phyloP scores from a whole-genome alignment of 805 yeast genomes.

The Metschnikowia cerradonensis region DNA sequence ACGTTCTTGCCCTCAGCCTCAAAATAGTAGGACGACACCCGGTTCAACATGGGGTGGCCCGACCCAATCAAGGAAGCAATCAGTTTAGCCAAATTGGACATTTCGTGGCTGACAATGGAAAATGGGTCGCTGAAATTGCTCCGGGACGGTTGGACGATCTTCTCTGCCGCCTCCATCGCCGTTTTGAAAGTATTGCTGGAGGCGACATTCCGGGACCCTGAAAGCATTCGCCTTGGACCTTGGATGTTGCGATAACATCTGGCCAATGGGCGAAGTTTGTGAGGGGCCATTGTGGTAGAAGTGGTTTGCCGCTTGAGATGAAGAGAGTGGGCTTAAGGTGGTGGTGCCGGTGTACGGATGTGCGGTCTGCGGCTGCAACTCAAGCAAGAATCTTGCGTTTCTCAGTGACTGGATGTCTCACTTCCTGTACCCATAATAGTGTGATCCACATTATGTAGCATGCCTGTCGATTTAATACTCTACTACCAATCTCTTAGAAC shows the following conservation, averaged over 20 bases:
- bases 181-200: conserved; percentile 32
- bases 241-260: neutral
- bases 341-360: conserved; percentile 4
- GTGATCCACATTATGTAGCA: too few relatives aligned
- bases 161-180: conserved; percentile 71
- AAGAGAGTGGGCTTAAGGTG: neutral
- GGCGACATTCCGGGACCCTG: neutral
- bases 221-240: neutral
- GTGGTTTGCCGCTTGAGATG: conserved; percentile 1
- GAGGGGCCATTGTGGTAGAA: neutral
- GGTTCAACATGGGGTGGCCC: conserved; percentile 88
- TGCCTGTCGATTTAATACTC: too few relatives aligned
- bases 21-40: conserved; percentile 91
- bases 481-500: too few relatives aligned
- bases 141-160: conserved; percentile 52
- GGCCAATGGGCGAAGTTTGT: conserved; percentile 2
- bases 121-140: conserved; percentile 71
- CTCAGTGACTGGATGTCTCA: neutral
- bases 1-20: conserved; percentile 96
- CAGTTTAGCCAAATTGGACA: conserved; percentile 83
- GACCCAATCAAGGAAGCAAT: conserved; percentile 85
- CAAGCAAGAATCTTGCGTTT: neutral
- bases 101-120: conserved; percentile 85
- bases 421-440: too few relatives aligned
- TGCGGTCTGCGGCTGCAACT: conserved; percentile 4